These are phyloP conservation scores for Boletus vermiculosoides DNA, from an alignment of 768 basidiomycete genomes.

Conservation along the genomic window DNA sequence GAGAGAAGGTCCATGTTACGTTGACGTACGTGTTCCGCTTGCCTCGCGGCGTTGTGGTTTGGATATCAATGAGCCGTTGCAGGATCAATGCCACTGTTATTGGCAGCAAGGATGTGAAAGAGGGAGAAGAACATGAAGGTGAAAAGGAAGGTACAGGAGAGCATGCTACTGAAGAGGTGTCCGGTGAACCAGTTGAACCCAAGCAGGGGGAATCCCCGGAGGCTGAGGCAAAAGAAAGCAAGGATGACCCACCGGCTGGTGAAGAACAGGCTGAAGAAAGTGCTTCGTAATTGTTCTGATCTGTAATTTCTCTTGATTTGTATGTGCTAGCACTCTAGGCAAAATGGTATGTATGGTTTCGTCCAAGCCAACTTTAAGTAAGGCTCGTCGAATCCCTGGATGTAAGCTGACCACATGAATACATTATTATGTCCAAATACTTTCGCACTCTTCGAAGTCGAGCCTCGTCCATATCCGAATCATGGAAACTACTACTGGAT, in stretches of 20 bases:
- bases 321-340: neutral
- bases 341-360: neutral
- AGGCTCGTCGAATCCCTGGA: neutral
- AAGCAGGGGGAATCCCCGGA: slow-evolving; percentile 25
- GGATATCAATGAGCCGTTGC: neutral
- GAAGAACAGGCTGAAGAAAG: slow-evolving; percentile 20
- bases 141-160: slow-evolving; percentile 29
- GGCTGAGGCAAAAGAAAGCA: slow-evolving; percentile 24
- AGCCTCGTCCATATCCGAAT: neutral
- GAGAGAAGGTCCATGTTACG: slow-evolving; percentile 70
- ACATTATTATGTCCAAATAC: no score
- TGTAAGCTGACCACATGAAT: neutral
- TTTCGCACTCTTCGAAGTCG: no score
- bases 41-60: neutral
- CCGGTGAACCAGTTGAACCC: slow-evolving; percentile 25
- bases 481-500: neutral
- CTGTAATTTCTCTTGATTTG: slow-evolving; percentile 7
- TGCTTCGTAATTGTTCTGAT: slow-evolving; percentile 13
- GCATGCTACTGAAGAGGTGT: slow-evolving; percentile 29
- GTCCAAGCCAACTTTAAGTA: neutral
- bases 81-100: slow-evolving; percentile 78
- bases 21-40: slow-evolving; percentile 54
- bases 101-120: slow-evolving; percentile 59
- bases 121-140: slow-evolving; percentile 35
- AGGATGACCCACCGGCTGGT: slow-evolving; percentile 17